These are phyloP conservation scores for Ceratocystis diversiconidia DNA, from an alignment of 2,329 filamentous ascomycete genomes.

Conservation along the genomic window DNA sequence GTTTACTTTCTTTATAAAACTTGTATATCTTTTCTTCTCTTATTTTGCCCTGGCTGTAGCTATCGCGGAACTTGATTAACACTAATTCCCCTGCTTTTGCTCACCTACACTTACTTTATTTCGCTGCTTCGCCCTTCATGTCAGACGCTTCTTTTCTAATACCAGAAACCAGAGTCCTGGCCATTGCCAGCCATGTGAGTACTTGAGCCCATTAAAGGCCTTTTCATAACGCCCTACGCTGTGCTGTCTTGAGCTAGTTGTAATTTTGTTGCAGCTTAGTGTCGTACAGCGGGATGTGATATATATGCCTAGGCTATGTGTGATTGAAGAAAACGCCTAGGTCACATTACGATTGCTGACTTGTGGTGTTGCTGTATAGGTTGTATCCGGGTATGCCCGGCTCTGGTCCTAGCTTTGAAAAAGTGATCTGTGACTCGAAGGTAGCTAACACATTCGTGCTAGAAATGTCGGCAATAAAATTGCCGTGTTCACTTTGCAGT, in stretches of 20 bases:
- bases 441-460: background rate
- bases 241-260: too few species aligned
- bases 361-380: conserved; percentile 23
- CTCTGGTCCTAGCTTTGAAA: background rate
- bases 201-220: background rate
- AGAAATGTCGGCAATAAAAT: conserved; percentile 96
- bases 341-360: background rate
- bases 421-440: background rate
- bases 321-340: background rate
- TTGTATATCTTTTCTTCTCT: background rate
- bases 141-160: conserved; percentile 24
- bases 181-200: conserved; percentile 88
- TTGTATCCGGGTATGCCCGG: conserved; percentile 31
- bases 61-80: too few species aligned
- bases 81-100: too few species aligned
- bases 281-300: background rate
- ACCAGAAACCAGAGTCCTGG: conserved; percentile 56
- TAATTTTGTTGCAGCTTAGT: background rate
- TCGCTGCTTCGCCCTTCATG: conserved; percentile 18
- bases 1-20: background rate
- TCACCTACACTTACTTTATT: too few species aligned
- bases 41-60: background rate
- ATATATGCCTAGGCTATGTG: background rate
- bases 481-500: conserved; percentile 87
- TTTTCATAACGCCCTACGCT: too few species aligned